Base-by-base conservation (phyloP, 148 eudicot species). In the Rhododendron vialii region DNA sequence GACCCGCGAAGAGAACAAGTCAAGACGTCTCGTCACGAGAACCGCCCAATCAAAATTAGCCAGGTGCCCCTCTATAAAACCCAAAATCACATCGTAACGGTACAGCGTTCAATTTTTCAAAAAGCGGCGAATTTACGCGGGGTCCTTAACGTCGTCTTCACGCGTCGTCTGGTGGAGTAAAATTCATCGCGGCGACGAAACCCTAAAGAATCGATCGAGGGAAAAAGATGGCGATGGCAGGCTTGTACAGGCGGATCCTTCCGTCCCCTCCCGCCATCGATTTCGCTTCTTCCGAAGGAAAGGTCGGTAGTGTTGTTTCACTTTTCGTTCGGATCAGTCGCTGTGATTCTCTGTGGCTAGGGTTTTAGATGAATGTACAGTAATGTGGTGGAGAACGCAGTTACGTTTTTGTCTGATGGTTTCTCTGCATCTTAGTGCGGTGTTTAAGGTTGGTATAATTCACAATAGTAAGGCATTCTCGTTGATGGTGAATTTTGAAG, bases 201-300 rank as follows among this genome's bases (percentile, higher is more conserved):
- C 41, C 71, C 30, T 22, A 20, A 50, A 36, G 47, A 33, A 81
- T 35, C 84, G 18, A 71, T 65, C 76, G 33, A 12, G 18, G 61
- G 50, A 0, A 69, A 69, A 81, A 12, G 53, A 93, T 93, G 95
- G 98, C 98, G 81, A 93, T 92, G 92, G 98, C 94, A 2, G 93
- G 98, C 22, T 86, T 94, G 59, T 96, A 94, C 89, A 88, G 98
- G 41, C 90, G 98, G 24, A 65, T 93, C 15, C 94, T 96, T 36
- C 98, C 98, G 48, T 92, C 98, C 15, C 98, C 98, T 82, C 98
- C 98, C 10, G 98, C 98, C 83, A 91, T 93, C 80, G 98, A 96
- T 85, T 94, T 96, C 57, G 91, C 95, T 81, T 94, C 98, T 18
- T 12, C 88, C 38, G 92, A 93, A 83, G 98, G 98, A 84, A 96